Evolutionary conservation across 2,329 filamentous ascomycete species (phyloP).

Genomic region (Metarhizium robertsii): DNA sequence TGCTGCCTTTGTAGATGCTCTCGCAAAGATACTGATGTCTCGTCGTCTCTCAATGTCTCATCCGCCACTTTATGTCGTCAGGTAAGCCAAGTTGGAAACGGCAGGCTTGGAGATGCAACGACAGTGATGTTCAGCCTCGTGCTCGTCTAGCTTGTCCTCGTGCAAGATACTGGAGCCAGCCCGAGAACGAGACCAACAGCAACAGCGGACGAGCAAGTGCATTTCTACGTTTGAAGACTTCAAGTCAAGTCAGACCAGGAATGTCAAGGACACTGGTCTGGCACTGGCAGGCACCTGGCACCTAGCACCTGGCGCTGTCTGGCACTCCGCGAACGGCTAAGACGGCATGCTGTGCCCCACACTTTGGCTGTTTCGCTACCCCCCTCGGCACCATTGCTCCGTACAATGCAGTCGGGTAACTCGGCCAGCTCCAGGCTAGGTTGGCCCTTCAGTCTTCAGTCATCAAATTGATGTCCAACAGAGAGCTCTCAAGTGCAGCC

Average conservation of each 20-base stretch:
- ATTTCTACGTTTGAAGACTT: not conserved
- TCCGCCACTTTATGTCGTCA: not conserved
- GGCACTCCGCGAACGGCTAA: not conserved
- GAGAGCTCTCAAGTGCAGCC: not conserved
- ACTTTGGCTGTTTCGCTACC: not conserved
- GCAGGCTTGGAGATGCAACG: not conserved
- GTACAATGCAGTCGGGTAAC: not conserved
- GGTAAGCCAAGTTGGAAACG: not conserved
- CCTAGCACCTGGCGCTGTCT: not conserved
- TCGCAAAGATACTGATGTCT: not conserved
- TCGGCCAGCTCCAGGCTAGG: not conserved
- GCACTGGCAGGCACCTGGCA: not conserved
- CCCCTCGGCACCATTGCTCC: not conserved
- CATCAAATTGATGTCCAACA: not conserved
- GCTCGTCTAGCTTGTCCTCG: not conserved
- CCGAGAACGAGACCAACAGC: not conserved
- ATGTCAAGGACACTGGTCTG: not conserved
- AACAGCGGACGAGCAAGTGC: not conserved
- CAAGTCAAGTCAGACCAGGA: not conserved
- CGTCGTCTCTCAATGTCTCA: not conserved
- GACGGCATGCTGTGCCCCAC: not conserved
- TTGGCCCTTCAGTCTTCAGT: not conserved
- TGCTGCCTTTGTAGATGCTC: not conserved
- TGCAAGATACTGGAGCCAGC: not conserved
- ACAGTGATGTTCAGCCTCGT: not conserved